Evolutionary conservation across 768 basidiomycete species (phyloP), one percentile per base, ranked within the genome.

Genomic region (Boletus vermiculosoides): DNA sequence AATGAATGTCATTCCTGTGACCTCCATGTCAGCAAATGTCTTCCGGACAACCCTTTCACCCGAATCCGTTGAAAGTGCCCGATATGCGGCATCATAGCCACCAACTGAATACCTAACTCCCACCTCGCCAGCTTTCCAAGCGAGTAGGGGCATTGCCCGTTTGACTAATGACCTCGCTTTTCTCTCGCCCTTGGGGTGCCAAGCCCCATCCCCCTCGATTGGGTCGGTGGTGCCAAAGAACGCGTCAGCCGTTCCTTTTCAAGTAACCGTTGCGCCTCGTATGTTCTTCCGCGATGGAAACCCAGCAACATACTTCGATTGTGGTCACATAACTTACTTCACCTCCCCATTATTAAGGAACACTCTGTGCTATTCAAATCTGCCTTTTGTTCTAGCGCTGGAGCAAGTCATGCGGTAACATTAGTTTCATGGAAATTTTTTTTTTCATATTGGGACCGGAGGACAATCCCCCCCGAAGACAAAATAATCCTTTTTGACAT

Each of bases 1-100:
- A 74, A 72, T 72, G 71, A 72, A 72, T 18, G 49, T 62, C 67
- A 70, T 66, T 66, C 57, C 68, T 69, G 71, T 73, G 68, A 57
- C 45, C 28, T 33, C 53, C 56, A 54, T 55, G 49, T 64, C 59
- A 58, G 51, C 54, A 62, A 53, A 61, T 63, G 62, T 67, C 52
- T 59, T 63, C 63, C 66, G 71, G 68, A 63, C 55, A 48, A 67
- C 66, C 56, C 53, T 47, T 62, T 63, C 67, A 63, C 62, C 71
- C 72, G 71, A 72, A 49, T 62, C 72, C 71, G 71, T 71, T 52
- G 45, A 50, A 55, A 69, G 48, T 58, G 41, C 62, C 68, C 66
- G 64, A 56, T 58, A 54, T 50, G 62, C 54, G 56, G 52, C 40
- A 56, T 60, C 64, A 73, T 71, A 64, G 71, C 72, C 69, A 59